Base-by-base conservation (phyloP, 129 eudicot species). In the Arctium lappa region DNA sequence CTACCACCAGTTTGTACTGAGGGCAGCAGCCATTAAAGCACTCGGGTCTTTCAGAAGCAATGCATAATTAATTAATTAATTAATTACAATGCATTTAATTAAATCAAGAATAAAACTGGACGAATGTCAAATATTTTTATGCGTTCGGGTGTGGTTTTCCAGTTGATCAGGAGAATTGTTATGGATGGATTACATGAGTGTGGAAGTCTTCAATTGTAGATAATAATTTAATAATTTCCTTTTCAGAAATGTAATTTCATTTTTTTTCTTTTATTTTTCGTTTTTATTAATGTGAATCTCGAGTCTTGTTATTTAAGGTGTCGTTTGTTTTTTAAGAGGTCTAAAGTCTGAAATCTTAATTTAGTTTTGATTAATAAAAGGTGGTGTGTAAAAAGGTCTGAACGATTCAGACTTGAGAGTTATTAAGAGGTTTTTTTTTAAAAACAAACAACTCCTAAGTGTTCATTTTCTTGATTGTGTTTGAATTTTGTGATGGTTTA, bases 11-110 rank as follows among this genome's bases (percentile, higher is more conserved):
- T 92, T 80, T 75, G 85, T 92, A 77, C 82, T 92, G 0, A 83
- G 97, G 48, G 97, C 97, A 6, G 91, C 77, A 11, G 97, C 97
- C 48, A 82, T 88, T 63, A 92, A 92, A 70, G 97, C 97, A 69
- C 89, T 92, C 69, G 97, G 97, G 63, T 92, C 97, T 15, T 90
- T 87, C 86, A 92, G 91, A 74, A 92, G 94, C 94, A 88, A 85
- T 81, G 85, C 92, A 6, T 88, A 72, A 79, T 30, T 13, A 74
- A 65, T 13, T 53, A 53, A 60, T 40, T 31, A 68, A 11, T 42
- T 5, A 63, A 15, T 48, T 27, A 40, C 65, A 36, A 39, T 69
- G 36, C 53, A 50, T 1, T 29, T 29, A 75, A 75, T 7, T 22
- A 62, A 65, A 29, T 74, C 38, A 6, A 48, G 44, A 76, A 9